phyloP scores from a whole-genome alignment of 2,329 filamentous ascomycete genomes.

The Clonostachys rhizophaga region DNA sequence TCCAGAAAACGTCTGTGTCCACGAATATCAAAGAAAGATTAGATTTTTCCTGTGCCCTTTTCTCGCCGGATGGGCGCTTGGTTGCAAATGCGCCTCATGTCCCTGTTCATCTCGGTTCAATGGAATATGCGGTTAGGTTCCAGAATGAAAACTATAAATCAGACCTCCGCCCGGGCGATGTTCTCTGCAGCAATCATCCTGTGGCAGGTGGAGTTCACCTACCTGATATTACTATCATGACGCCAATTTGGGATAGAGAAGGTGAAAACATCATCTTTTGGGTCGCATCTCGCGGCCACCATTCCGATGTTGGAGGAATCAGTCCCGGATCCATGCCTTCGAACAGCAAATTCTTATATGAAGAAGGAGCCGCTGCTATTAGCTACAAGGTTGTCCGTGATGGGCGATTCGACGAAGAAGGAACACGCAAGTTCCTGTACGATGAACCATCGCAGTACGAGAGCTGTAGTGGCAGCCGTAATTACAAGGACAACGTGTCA shows the following conservation, averaged over 20 bases:
- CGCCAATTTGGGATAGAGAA: constrained; percentile 27
- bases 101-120: constrained; percentile 72
- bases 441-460: constrained; percentile 71
- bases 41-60: constrained; percentile 75
- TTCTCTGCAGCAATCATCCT: constrained; percentile 57
- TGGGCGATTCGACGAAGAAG: constrained; percentile 75
- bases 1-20: constrained; percentile 72
- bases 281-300: constrained; percentile 19
- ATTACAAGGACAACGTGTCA: constrained; percentile 77
- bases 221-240: constrained; percentile 29
- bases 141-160: constrained; percentile 63
- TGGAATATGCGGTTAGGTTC: constrained; percentile 70
- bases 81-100: constrained; percentile 74
- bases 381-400: constrained; percentile 69
- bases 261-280: constrained; percentile 15
- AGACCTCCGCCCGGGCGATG: constrained; percentile 68
- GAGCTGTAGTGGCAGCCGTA: constrained; percentile 74
- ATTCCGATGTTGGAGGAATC: constrained; percentile 63
- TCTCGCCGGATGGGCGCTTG: constrained; percentile 66
- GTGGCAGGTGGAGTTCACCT: constrained; percentile 30
- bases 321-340: constrained; percentile 76
- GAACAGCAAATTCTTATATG: constrained; percentile 59
- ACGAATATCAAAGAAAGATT: constrained; percentile 78
- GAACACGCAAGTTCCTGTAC: constrained; percentile 59
- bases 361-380: constrained; percentile 62